Evolutionary conservation across 352 stramenopile genomes (phyloP), one percentile per base, ranked within the genome.

Genomic region (Paralagenidium karlingii): DNA sequence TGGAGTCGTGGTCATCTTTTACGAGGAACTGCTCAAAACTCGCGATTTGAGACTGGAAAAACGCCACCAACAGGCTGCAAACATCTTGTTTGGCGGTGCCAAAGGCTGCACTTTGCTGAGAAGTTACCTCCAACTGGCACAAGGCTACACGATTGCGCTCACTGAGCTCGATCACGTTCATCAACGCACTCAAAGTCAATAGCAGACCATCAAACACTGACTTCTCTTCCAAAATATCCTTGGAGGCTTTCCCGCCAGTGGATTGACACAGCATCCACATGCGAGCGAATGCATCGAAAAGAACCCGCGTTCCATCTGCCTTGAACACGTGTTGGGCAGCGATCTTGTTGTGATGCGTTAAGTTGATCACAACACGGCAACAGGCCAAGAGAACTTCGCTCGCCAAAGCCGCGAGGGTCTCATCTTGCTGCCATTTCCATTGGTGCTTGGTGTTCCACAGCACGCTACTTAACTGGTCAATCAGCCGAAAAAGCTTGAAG

Each of bases 321-420:
- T 26, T 28, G 13, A 58, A 30, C 7, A 90, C 46, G 16, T 80
- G 55, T 0, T 8, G 37, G 15, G 65, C 60, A 37, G 70, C 69
- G 6, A 62, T 55, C 20, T 50, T 34, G 15, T 78, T 85, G 42
- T 82, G 69, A 29, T 90, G 76, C 1, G 76, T 85, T 15, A 90
- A 57, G 41, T 90, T 90, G 50, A 87, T 77, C 11, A 87, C 26
- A 15, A 87, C 64, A 10, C 73, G 65, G 30, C 86, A 30, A 8
- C 55, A 38, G 2, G 55, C 56, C 13, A 81, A 36, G 8, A 82
- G 47, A 1, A 68, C 58, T 5, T 82, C 69, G 1, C 65, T 42
- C 11, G 53, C 34, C 26, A 68, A 39, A 7, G 55, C 47, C 43
- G 63, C 53, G 26, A 55, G 50, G n/a, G 38, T 38, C n/a, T 52